A percentile compares a stretch with the other conserved stretches of the same genome.
phyloP scores from a whole-genome alignment of 73 alveolate species.

The Paramecium bursaria region DNA sequence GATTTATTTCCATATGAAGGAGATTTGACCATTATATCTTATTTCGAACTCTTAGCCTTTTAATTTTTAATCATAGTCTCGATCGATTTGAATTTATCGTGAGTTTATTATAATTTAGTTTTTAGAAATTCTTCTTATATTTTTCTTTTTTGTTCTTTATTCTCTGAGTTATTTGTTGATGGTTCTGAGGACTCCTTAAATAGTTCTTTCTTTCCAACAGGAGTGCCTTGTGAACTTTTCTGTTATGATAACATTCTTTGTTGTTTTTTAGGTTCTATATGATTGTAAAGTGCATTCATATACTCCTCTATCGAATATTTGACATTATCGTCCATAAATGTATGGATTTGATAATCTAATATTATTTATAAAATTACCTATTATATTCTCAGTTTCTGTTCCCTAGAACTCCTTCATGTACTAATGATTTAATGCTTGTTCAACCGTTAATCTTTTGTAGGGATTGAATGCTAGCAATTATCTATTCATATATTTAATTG shows the following conservation, averaged over 20 bases:
- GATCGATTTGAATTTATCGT: conserved; percentile 41
- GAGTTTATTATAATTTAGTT: not conserved
- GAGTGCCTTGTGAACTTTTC: conserved; percentile 1
- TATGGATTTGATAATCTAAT: not conserved
- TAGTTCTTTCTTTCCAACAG: not conserved
- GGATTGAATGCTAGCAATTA: conserved; percentile 50
- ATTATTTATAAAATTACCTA: no score
- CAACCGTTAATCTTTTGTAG: conserved; percentile 47
- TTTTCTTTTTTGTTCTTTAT: not conserved
- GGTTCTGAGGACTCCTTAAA: conserved; percentile 16
- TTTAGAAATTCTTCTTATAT: not conserved
- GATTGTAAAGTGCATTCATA: not conserved
- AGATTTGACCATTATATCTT: not conserved
- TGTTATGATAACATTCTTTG: not conserved
- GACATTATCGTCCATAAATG: not conserved
- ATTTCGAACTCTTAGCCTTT: conserved; percentile 29
- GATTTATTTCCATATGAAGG: conserved; percentile 53
- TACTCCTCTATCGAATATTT: conserved; percentile 6
- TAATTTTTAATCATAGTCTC: conserved; percentile 52
- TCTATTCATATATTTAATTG: conserved; percentile 39
- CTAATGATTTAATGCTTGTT: conserved; percentile 30
- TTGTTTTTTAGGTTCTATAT: conserved; percentile 11
- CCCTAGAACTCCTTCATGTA: conserved; percentile 51
- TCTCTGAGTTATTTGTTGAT: conserved; percentile 37
- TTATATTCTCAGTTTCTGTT: conserved; percentile 37